Evolutionary conservation across 2,329 filamentous ascomycete genomes (phyloP).

Genomic region (Pleoardoris graminearum): DNA sequence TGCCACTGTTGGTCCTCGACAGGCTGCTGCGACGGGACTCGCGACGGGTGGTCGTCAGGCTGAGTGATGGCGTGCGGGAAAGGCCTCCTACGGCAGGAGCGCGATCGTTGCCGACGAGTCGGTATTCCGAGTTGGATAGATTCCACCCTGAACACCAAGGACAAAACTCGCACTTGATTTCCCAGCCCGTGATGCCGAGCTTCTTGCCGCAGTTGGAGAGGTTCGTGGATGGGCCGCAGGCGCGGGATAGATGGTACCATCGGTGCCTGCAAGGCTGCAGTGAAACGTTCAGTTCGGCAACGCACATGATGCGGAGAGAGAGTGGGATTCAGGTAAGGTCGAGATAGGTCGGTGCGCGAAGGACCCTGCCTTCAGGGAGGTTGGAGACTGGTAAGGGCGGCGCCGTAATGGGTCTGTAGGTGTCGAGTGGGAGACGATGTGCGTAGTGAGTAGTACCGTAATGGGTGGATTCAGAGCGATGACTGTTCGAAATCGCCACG

Average conservation of each 20-base stretch:
- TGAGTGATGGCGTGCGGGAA: slow-evolving; percentile 46
- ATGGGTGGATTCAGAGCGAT: slow-evolving; percentile 24
- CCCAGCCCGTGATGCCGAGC: slow-evolving; percentile 54
- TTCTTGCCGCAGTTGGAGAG: slow-evolving; percentile 53
- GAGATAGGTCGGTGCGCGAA: slow-evolving; percentile 26
- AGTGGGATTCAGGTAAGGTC: slow-evolving; percentile 29
- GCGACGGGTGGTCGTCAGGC: slow-evolving; percentile 41
- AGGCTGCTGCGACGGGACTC: slow-evolving; percentile 45
- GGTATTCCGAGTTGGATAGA: slow-evolving; percentile 50
- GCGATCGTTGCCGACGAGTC: slow-evolving; percentile 49
- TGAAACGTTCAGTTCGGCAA: slow-evolving; percentile 55
- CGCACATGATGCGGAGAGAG: slow-evolving; percentile 47
- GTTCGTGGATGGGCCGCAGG: slow-evolving; percentile 50
- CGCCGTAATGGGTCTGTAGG: slow-evolving; percentile 27
- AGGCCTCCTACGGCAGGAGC: slow-evolving; percentile 48
- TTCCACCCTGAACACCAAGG: slow-evolving; percentile 51
- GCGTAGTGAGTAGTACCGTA: slow-evolving; percentile 20
- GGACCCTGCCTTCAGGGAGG: slow-evolving; percentile 28
- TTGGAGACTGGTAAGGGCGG: slow-evolving; percentile 20
- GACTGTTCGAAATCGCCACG: slow-evolving; percentile 25
- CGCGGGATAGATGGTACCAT: slow-evolving; percentile 53
- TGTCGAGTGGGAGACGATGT: background rate
- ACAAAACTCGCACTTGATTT: slow-evolving; percentile 52
- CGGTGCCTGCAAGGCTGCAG: slow-evolving; percentile 53
- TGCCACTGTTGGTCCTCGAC: slow-evolving; percentile 42